These are phyloP conservation scores for Ophiocordyceps camponoti-leonardi DNA, from an alignment of 2,329 filamentous ascomycete species.

Conservation along the genomic window DNA sequence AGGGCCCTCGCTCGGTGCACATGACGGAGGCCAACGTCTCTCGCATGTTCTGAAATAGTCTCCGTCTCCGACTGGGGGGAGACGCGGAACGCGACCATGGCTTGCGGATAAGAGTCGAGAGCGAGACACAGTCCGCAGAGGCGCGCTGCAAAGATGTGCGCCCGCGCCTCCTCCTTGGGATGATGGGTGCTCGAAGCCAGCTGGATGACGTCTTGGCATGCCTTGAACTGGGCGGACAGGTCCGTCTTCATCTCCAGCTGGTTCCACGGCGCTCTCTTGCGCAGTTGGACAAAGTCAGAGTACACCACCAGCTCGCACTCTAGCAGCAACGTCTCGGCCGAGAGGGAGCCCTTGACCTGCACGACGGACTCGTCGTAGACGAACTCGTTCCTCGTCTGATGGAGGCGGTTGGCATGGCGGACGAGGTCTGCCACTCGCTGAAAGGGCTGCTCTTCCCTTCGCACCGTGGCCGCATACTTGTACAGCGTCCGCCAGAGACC, in stretches of 20 bases:
- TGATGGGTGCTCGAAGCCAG: conserved; percentile 17
- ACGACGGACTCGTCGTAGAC: conserved; percentile 16
- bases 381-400: conserved; percentile 10
- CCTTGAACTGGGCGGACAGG: conserved; percentile 13
- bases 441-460: conserved; percentile 30
- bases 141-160: conserved; percentile 29
- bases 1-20: conserved; percentile 6
- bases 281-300: conserved; percentile 16
- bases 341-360: conserved; percentile 19
- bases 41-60: neutral
- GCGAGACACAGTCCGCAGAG: conserved; percentile 21
- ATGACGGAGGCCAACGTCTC: conserved; percentile 4
- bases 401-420: conserved; percentile 17
- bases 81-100: neutral
- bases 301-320: conserved; percentile 31
- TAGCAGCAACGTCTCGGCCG: conserved; percentile 25
- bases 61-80: neutral
- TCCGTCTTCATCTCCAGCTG: conserved; percentile 8
- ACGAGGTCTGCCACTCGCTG: conserved; percentile 27
- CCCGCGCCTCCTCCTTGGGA: conserved; percentile 29
- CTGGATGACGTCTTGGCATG: conserved; percentile 22
- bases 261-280: neutral
- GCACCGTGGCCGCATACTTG: conserved; percentile 11
- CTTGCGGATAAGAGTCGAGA: neutral
- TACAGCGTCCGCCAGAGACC: conserved; percentile 3